Evolutionary conservation across 129 eudicot genomes (phyloP).

Genomic region (Glebionis coronaria): DNA sequence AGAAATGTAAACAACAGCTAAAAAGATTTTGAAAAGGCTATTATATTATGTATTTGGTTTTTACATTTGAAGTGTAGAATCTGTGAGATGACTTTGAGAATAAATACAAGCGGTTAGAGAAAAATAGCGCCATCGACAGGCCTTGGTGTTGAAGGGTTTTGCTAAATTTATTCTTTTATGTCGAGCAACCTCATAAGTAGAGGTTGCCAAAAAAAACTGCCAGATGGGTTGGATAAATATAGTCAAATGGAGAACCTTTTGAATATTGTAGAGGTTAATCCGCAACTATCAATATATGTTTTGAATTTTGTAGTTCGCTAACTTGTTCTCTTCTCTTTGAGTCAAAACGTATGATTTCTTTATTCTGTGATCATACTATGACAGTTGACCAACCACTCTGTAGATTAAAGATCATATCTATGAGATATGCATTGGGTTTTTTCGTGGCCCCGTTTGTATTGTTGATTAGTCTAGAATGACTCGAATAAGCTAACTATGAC

Average conservation of each 20-base stretch:
- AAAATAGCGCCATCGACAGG: conserved; percentile 17
- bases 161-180: conserved; percentile 1
- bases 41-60: conserved; percentile 31
- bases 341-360: neutral
- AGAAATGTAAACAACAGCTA: conserved; percentile 39
- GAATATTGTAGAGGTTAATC: neutral
- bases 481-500: no score
- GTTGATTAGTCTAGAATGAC: no score
- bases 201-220: neutral
- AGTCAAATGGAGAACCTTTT: neutral
- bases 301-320: neutral
- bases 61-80: conserved; percentile 28
- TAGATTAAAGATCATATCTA: no score
- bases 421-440: no score
- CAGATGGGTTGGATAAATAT: neutral
- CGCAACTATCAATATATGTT: neutral
- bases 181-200: neutral
- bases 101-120: conserved; percentile 27
- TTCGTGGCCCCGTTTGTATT: no score
- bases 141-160: conserved; percentile 19
- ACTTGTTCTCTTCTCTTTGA: neutral
- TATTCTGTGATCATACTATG: no score
- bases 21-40: conserved; percentile 27
- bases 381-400: no score
- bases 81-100: conserved; percentile 25